Conservation (phyloP, 257 asterid species). For the Cynanchum wilfordii region DNA sequence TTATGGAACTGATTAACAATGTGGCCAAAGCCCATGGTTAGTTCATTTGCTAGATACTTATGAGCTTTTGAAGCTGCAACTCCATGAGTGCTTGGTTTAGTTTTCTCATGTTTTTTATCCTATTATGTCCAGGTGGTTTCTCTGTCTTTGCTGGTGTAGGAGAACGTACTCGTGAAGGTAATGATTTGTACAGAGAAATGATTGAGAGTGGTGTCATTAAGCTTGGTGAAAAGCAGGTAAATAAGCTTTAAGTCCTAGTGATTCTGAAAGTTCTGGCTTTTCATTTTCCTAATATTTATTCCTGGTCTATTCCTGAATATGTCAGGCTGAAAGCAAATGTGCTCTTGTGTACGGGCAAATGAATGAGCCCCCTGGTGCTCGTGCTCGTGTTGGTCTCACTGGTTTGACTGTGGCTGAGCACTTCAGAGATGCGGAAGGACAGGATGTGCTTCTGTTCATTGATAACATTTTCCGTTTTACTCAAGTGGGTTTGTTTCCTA, state of each 20-base stretch:
- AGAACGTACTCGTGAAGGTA: constrained; percentile 98
- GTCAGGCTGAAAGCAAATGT: constrained; percentile 86
- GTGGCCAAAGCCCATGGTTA: constrained; percentile 96
- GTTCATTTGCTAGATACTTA: constrained; percentile 14
- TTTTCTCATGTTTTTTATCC: constrained; percentile 7
- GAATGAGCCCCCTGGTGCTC: constrained; percentile 99
- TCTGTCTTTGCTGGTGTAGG: constrained; percentile 99
- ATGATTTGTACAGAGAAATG: constrained; percentile 97
- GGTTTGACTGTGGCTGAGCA: constrained; percentile 98
- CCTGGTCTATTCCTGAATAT: background rate
- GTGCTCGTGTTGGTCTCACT: constrained; percentile 99
- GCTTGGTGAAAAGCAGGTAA: constrained; percentile 95
- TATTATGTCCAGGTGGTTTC: constrained; percentile 73
- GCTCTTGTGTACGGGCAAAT: constrained; percentile 98
- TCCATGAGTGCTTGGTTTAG: background rate
- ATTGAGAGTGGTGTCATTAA: constrained; percentile 99
- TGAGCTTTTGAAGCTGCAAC: background rate
- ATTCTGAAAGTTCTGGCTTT: background rate
- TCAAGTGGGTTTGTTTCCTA: constrained; percentile 43
- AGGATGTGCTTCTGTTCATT: constrained; percentile 97
- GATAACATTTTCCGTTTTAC: constrained; percentile 98
- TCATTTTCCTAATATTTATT: background rate
- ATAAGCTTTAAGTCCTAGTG: background rate
- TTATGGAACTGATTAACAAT: constrained; percentile 91
- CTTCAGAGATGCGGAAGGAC: constrained; percentile 99